These are phyloP conservation scores for Pythium phragmiticola DNA, from an alignment of 352 stramenopile species.

Conservation along the genomic window DNA sequence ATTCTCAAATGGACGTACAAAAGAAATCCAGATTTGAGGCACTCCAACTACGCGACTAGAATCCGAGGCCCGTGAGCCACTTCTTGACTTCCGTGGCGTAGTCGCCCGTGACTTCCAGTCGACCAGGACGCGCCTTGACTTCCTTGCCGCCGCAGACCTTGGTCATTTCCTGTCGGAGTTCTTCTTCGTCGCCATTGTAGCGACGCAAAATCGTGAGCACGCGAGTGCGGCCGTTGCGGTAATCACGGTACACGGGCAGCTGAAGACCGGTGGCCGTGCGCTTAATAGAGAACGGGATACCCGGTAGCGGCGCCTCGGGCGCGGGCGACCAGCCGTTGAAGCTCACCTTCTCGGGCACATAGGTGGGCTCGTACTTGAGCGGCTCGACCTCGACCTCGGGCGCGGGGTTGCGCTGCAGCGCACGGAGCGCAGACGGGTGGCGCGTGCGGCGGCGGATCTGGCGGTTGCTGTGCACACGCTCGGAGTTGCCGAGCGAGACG, in stretches of 20 bases:
- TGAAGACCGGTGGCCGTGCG: constrained; percentile 76
- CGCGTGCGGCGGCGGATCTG: constrained; percentile 83
- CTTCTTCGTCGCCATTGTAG: constrained; percentile 77
- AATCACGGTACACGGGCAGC: constrained; percentile 86
- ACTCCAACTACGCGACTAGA: constrained; percentile 31
- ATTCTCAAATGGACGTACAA: neutral
- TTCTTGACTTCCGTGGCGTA: constrained; percentile 71
- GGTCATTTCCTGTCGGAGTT: constrained; percentile 76
- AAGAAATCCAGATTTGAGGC: neutral
- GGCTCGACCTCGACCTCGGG: constrained; percentile 52
- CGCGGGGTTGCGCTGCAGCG: constrained; percentile 61
- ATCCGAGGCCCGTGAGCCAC: constrained; percentile 83
- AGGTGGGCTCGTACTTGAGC: constrained; percentile 83
- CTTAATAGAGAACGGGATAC: constrained; percentile 78
- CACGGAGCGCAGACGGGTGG: constrained; percentile 69
- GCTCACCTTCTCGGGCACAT: constrained; percentile 78
- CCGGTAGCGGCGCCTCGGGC: constrained; percentile 56
- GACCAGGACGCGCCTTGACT: constrained; percentile 61
- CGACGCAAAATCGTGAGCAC: constrained; percentile 84
- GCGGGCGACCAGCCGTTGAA: constrained; percentile 88
- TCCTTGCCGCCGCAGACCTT: constrained; percentile 84
- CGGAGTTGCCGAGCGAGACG: constrained; percentile 40
- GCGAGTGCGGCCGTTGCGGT: constrained; percentile 82
- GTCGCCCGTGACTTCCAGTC: constrained; percentile 79
- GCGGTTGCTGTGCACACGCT: constrained; percentile 82